Conservation (phyloP, 805 yeast species). For the Pichia kluyveri region DNA sequence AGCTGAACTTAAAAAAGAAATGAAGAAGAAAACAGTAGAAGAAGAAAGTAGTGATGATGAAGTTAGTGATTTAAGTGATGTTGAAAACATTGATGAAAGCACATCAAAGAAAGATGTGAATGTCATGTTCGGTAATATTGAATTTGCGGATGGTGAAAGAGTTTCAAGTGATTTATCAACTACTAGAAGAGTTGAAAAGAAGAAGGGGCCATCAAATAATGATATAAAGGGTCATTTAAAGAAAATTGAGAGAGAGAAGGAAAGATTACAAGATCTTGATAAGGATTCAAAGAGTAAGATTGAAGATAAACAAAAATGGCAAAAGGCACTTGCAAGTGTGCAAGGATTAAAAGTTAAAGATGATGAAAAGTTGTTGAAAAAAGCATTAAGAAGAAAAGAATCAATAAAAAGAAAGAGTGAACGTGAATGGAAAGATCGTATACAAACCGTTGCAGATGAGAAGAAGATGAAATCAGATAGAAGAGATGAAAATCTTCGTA, state of each 20-base stretch:
- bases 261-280: conserved; percentile 49
- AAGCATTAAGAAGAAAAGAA: conserved; percentile 78
- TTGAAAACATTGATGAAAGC: conserved; percentile 26
- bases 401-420: conserved; percentile 79
- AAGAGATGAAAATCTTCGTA: conserved; percentile 84
- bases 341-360: conserved; percentile 86
- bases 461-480: conserved; percentile 71
- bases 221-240: conserved; percentile 79
- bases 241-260: conserved; percentile 65
- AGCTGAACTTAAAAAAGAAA: conserved; percentile 29
- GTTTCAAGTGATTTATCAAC: conserved; percentile 63
- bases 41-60: conserved; percentile 35
- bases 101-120: conserved; percentile 19
- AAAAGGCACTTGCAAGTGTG: conserved; percentile 69
- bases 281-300: conserved; percentile 50
- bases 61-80: conserved; percentile 19
- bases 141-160: conserved; percentile 72
- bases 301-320: conserved; percentile 78
- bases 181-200: conserved; percentile 48
- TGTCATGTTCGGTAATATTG: conserved; percentile 73
- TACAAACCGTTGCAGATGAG: conserved; percentile 66
- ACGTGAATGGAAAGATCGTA: conserved; percentile 86
- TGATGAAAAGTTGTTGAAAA: conserved; percentile 79
- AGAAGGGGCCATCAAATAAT: conserved; percentile 78
- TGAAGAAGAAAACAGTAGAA: conserved; percentile 18